A percentile compares a stretch with the other conserved stretches of the same genome.
These are phyloP conservation scores for Picea glauca DNA, from an alignment of 75 land plant genomes.

Conservation along the genomic window DNA sequence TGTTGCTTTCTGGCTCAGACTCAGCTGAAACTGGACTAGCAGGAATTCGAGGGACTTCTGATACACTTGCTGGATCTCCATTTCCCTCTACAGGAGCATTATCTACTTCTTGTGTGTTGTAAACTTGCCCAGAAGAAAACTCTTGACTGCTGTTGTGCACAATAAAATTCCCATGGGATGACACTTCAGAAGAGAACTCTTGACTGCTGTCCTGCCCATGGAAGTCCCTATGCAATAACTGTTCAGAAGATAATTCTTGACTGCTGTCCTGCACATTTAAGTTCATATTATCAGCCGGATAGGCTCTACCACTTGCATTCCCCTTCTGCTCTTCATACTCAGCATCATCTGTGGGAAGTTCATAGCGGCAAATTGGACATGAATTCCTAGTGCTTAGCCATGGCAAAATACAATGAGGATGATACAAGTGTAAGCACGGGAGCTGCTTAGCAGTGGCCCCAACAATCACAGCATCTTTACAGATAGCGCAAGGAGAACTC, in stretches of 20 bases:
- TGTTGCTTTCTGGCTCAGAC: neutral
- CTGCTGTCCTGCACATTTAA: neutral
- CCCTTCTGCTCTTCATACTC: constrained; percentile 58
- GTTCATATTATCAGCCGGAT: constrained; percentile 3
- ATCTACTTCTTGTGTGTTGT: neutral
- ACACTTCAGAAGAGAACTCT: neutral
- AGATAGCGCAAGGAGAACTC: constrained; percentile 48
- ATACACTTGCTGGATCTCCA: neutral
- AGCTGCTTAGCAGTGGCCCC: constrained; percentile 51
- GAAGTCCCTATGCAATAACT: neutral
- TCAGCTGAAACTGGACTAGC: neutral
- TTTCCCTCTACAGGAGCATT: neutral
- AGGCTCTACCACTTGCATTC: neutral
- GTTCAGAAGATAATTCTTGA: neutral
- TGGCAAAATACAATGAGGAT: constrained; percentile 64
- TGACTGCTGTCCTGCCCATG: neutral
- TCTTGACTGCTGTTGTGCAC: neutral
- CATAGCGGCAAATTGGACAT: constrained; percentile 74
- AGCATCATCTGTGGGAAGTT: constrained; percentile 77
- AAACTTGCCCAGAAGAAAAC: neutral
- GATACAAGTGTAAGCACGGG: constrained; percentile 73
- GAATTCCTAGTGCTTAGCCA: constrained; percentile 70
- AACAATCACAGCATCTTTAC: constrained; percentile 46
- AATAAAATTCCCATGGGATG: neutral
- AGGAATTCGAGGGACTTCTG: neutral